Conservation (phyloP, 257 asterid genomes). For the Solanum pimpinellifolium region DNA sequence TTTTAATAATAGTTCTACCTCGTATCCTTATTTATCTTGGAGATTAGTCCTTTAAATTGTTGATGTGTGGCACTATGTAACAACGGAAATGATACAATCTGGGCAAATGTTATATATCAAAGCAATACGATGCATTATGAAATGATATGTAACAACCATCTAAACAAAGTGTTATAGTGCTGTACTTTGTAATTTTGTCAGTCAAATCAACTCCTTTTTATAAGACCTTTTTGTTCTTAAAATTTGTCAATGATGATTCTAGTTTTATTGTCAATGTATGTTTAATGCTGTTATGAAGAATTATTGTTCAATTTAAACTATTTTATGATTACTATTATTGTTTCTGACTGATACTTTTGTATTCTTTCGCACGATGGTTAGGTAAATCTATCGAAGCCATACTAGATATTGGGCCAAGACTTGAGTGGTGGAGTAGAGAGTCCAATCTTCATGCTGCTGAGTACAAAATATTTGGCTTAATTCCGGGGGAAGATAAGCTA, state of each 20-base stretch:
- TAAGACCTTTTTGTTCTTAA: neutral
- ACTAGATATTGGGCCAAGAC: constrained; percentile 37
- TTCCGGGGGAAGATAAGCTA: constrained; percentile 69
- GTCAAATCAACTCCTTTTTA: neutral
- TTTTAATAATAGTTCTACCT: neutral
- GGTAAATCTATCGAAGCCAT: constrained; percentile 51
- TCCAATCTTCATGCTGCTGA: constrained; percentile 33
- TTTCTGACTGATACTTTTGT: neutral
- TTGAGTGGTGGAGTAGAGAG: constrained; percentile 54
- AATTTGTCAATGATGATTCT: neutral
- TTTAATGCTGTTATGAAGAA: neutral
- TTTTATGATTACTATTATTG: neutral
- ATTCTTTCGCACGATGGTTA: neutral
- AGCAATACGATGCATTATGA: neutral
- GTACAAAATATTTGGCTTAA: constrained; percentile 51
- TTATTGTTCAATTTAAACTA: neutral
- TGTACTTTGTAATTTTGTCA: neutral
- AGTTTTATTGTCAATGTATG: neutral
- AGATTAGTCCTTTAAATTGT: neutral
- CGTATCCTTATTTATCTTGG: neutral
- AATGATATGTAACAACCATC: neutral
- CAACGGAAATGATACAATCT: neutral
- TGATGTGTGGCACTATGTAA: neutral
- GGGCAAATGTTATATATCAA: neutral
- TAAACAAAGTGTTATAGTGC: neutral